Evolutionary conservation across 495 filamentous ascomycete genomes (phyloP), one percentile per base, ranked within the genome.

Genomic region (Penicillium odoratum): DNA sequence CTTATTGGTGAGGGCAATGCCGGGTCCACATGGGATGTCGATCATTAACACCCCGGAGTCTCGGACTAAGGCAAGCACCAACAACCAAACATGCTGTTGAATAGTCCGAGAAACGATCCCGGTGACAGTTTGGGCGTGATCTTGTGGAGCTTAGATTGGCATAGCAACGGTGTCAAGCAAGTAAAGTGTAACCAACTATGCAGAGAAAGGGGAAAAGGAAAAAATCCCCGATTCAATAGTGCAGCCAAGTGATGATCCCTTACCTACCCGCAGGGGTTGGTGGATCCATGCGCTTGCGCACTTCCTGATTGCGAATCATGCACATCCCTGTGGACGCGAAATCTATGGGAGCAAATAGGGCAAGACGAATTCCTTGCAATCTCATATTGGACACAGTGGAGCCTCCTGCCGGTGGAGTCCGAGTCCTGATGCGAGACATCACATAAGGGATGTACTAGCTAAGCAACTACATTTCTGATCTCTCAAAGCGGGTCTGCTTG

Each of bases 381-480:
- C 47, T 48, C 38, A n/a, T 47, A 50, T 54, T 7, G 51, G 47
- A 52, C 34, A 50, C 34, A 44, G 60, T 63, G 56, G 56, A 56
- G 33, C 15, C 38, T 34, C 9, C 48, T 21, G 21, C 4, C 52
- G 50, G 53, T 46, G 38, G 18, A 40, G 13, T 11, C 7, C 44
- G 36, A 44, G 49, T 18, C 51, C 51, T 31, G 54, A 63, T 57
- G 57, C 57, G 66, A 69, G 60, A 58, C 58, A 64, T 66, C 66
- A 69, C 58, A 69, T 44, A 59, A 65, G 62, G 58, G 62, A 61
- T 61, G 49, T n/a, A n/a, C n/a, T n/a, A 48, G 25, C 46, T 29
- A 48, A 48, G 46, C 13, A 48, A 33, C 46, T 40, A 40, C 46
- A 48, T 42, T 29, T 46, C 47, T 56, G 42, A 57, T 59, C 56